Conservation (phyloP, 2,329 filamentous ascomycete genomes). For the Aspergillus brasiliensis region DNA sequence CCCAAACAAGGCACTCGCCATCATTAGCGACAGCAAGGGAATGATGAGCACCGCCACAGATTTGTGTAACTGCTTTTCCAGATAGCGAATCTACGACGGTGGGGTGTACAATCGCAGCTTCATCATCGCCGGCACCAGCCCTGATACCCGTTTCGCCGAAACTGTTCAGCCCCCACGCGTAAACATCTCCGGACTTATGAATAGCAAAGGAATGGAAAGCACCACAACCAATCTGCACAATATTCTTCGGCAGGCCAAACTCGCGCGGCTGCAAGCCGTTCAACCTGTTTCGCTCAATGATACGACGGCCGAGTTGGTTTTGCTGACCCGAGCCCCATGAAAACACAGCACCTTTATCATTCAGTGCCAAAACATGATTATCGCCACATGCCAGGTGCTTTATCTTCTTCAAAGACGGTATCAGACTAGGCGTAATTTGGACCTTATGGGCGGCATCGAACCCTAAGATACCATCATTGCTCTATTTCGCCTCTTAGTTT, state of each 20-base stretch:
- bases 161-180: conserved; percentile 84
- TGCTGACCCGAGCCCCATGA: conserved; percentile 70
- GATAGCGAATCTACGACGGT: conserved; percentile 66
- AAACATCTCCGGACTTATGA: conserved; percentile 68
- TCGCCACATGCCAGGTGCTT: conserved; percentile 57
- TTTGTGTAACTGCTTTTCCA: conserved; percentile 63
- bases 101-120: conserved; percentile 72
- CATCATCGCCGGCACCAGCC: conserved; percentile 65
- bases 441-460: conserved; percentile 53
- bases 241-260: conserved; percentile 60
- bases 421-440: conserved; percentile 49
- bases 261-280: conserved; percentile 59
- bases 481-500: conserved; percentile 39
- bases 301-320: conserved; percentile 67
- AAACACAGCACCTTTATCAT: conserved; percentile 60
- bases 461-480: conserved; percentile 65
- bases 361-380: conserved; percentile 61
- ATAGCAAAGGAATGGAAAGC: conserved; percentile 82
- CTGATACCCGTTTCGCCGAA: conserved; percentile 76
- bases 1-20: conserved; percentile 62
- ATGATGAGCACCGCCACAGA: conserved; percentile 77
- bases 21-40: conserved; percentile 60
- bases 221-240: conserved; percentile 67
- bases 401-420: conserved; percentile 57
- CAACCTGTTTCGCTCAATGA: conserved; percentile 60